phyloP scores from a whole-genome alignment of 768 basidiomycete species.

The Postia placenta region DNA sequence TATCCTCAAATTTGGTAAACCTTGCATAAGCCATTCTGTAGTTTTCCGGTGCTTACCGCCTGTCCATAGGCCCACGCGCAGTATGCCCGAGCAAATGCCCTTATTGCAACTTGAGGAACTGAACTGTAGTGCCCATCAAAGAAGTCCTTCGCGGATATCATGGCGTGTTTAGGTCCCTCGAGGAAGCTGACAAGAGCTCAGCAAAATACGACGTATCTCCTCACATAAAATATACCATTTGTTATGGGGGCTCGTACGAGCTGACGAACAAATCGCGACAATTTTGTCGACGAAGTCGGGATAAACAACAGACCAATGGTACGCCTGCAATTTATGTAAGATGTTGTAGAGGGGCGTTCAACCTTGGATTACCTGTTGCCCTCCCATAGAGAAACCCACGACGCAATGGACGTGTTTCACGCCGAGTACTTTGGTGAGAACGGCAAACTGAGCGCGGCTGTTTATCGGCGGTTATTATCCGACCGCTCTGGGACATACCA shows the following conservation, averaged over 20 bases:
- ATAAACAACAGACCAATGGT: constrained; percentile 49
- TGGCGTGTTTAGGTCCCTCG: constrained; percentile 49
- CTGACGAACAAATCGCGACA: constrained; percentile 45
- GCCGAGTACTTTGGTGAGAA: constrained; percentile 18
- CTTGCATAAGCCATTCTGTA: no score
- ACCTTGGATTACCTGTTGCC: constrained; percentile 24
- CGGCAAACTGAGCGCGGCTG: constrained; percentile 22
- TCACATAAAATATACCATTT: constrained; percentile 31
- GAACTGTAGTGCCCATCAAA: constrained; percentile 42
- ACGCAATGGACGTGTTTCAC: constrained; percentile 18
- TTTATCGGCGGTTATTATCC: no score
- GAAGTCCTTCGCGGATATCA: constrained; percentile 47
- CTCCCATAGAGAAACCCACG: constrained; percentile 25
- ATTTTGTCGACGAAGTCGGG: constrained; percentile 43
- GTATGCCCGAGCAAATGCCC: constrained; percentile 51
- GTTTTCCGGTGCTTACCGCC: constrained; percentile 15
- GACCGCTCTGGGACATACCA: no score
- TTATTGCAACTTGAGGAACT: constrained; percentile 38
- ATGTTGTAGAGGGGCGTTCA: no score
- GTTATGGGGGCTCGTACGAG: constrained; percentile 45
- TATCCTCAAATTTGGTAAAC: constrained; percentile 13
- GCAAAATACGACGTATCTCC: neutral
- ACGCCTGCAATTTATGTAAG: constrained; percentile 29
- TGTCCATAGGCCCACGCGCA: constrained; percentile 50
- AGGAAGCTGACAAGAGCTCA: constrained; percentile 35